These are phyloP conservation scores for Ciborinia camelliae DNA, from an alignment of 2,329 filamentous ascomycete species.

Conservation along the genomic window DNA sequence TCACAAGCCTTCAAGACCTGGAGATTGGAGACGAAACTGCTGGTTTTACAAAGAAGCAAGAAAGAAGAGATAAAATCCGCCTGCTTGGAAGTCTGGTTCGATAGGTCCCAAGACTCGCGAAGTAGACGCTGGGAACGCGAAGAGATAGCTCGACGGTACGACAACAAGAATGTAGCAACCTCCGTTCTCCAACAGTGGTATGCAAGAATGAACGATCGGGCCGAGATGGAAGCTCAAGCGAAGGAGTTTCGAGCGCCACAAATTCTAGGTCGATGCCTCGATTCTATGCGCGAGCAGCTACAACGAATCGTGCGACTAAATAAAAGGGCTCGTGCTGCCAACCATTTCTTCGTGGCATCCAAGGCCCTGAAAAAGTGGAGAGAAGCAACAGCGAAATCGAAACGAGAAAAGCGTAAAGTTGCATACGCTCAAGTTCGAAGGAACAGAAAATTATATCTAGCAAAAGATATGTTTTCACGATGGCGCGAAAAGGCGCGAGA, in stretches of 20 bases:
- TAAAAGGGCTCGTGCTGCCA: conserved; percentile 30
- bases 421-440: conserved; percentile 36
- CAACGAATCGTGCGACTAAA: conserved; percentile 30
- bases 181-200: conserved; percentile 31
- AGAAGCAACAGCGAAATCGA: conserved; percentile 30
- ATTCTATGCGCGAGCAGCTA: conserved; percentile 27
- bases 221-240: conserved; percentile 28
- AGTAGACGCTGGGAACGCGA: conserved; percentile 30
- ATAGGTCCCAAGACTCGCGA: conserved; percentile 38
- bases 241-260: conserved; percentile 26
- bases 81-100: conserved; percentile 41
- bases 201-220: conserved; percentile 24
- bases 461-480: conserved; percentile 26
- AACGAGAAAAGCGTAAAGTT: conserved; percentile 34
- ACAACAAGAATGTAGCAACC: conserved; percentile 27
- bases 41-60: conserved; percentile 33
- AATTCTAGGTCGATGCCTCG: conserved; percentile 25
- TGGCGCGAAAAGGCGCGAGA: conserved; percentile 31
- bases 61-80: conserved; percentile 42
- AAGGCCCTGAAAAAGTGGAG: conserved; percentile 35
- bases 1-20: conserved; percentile 58
- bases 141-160: conserved; percentile 28
- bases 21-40: conserved; percentile 50
- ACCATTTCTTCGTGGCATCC: conserved; percentile 35
- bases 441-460: conserved; percentile 34